phyloP scores from a whole-genome alignment of 768 basidiomycete species.

The Russula sp. region DNA sequence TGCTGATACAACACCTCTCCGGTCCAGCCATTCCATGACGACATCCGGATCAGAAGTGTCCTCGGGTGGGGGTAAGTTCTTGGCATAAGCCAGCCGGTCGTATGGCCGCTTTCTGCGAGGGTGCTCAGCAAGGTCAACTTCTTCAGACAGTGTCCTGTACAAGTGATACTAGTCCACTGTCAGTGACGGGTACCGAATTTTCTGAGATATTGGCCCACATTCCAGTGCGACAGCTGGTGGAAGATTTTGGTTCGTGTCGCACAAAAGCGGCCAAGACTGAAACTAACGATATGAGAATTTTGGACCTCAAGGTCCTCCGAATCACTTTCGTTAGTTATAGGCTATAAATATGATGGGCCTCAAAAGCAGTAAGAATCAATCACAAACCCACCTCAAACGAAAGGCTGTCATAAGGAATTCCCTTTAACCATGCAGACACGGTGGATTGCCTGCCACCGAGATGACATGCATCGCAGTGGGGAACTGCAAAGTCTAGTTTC shows the following conservation, averaged over 20 bases:
- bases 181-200: neutral
- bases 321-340: slow-evolving; percentile 15
- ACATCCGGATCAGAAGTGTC: slow-evolving; percentile 67
- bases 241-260: slow-evolving; percentile 59
- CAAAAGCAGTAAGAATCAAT: neutral
- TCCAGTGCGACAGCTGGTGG: slow-evolving; percentile 76
- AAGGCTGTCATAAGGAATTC: slow-evolving; percentile 58
- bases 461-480: slow-evolving; percentile 78
- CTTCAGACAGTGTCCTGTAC: slow-evolving; percentile 48
- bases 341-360: slow-evolving; percentile 1
- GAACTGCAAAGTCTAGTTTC: slow-evolving; percentile 46
- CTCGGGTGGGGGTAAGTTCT: slow-evolving; percentile 51
- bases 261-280: slow-evolving; percentile 75
- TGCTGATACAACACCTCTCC: slow-evolving; percentile 53
- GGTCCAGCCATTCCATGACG: slow-evolving; percentile 77
- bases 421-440: slow-evolving; percentile 51
- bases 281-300: slow-evolving; percentile 24
- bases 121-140: slow-evolving; percentile 49
- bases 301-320: slow-evolving; percentile 26
- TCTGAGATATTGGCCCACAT: slow-evolving; percentile 40
- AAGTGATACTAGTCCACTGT: slow-evolving; percentile 45
- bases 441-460: slow-evolving; percentile 65
- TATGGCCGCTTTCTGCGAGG: slow-evolving; percentile 37
- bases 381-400: slow-evolving; percentile 51
- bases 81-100: slow-evolving; percentile 47